Evolutionary conservation across 2,329 filamentous ascomycete species (phyloP).

Genomic region (Beauveria sp.): DNA sequence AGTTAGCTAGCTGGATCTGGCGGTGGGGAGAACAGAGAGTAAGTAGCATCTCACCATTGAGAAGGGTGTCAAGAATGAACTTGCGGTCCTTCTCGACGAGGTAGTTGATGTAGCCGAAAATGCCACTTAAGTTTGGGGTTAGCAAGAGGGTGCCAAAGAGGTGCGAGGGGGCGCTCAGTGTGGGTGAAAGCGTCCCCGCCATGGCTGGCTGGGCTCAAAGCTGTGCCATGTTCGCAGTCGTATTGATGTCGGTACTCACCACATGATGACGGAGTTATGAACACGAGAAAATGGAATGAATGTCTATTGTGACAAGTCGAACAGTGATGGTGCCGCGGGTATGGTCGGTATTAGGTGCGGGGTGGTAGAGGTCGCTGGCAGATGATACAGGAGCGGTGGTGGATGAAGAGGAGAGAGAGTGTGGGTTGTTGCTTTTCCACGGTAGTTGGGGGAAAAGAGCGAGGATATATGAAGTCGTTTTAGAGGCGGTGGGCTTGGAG

Average conservation of each 20-base stretch:
- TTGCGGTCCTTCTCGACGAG: conserved; percentile 97
- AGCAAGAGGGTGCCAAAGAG: conserved; percentile 15
- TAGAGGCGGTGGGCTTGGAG: neutral
- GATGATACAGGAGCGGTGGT: neutral
- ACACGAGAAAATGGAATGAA: neutral
- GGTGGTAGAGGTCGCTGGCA: neutral
- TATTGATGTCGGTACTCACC: neutral
- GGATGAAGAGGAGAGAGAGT: neutral
- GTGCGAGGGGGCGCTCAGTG: neutral
- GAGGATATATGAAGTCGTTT: neutral
- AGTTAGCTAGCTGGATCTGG: conserved; percentile 21
- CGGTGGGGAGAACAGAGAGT: neutral
- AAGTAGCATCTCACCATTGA: conserved; percentile 61
- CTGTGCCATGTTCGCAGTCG: neutral
- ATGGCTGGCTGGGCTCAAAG: neutral
- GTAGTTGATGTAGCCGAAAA: conserved; percentile 99
- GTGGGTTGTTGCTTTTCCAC: neutral
- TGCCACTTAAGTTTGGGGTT: conserved; percentile 54
- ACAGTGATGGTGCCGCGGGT: conserved; percentile 1
- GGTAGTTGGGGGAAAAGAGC: neutral
- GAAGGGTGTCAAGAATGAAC: conserved; percentile 89
- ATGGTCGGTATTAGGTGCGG: neutral
- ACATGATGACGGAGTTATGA: neutral
- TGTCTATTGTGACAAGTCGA: neutral
- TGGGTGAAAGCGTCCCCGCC: neutral